Base-by-base conservation (phyloP, 2,329 filamentous ascomycete species). In the Didymella segeticola region DNA sequence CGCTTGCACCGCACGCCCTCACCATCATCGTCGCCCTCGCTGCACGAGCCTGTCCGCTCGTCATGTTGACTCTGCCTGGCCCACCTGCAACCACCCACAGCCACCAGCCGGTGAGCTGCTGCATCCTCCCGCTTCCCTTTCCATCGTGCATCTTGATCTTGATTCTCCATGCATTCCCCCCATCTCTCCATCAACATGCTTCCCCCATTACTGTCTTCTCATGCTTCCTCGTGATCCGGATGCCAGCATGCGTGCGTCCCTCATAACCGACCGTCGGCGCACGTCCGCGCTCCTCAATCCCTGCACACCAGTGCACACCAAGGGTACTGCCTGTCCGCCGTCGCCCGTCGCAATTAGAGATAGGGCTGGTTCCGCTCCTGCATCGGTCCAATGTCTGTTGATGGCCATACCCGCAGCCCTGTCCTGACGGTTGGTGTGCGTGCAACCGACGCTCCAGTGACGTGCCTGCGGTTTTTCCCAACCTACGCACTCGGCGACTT, bases 341-440 rank as follows among this genome's bases (percentile, higher is more conserved):
- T 43, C 31, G 46, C 60, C 57, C 59, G 60, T 61, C 60, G 59
- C 58, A 60, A 57, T 66, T 56, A 54, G 60, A 61, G 59, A 66
- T 70, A 71, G 69, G 68, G 66, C 70, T 72, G 68, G 61, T 64
- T 20, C 63, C 61, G 60, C 66, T 62, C 58, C 53, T 63, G 65
- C 67, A 63, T 65, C 67, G 58, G 64, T 52, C 63, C 51, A 56
- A 61, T 62, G 57, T 50, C 62, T 61, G 43, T 53, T 50, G 42
- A 53, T 56, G 53, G 53, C 47, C 39, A 43, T 49, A 47, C 36
- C 49, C 47, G 29, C 38, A 53, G 47, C 53, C 58, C 52, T 51
- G 57, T 57, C 49, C 56, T 51, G 57, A 56, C 51, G 63, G 66
- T 68, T 70, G 61, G 64, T 67, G 64, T 62, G 64, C 67, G 64